Evolutionary conservation across 129 eudicot genomes (phyloP), one percentile per base, ranked within the genome.

Genomic region (Saposhnikovia divaricata): DNA sequence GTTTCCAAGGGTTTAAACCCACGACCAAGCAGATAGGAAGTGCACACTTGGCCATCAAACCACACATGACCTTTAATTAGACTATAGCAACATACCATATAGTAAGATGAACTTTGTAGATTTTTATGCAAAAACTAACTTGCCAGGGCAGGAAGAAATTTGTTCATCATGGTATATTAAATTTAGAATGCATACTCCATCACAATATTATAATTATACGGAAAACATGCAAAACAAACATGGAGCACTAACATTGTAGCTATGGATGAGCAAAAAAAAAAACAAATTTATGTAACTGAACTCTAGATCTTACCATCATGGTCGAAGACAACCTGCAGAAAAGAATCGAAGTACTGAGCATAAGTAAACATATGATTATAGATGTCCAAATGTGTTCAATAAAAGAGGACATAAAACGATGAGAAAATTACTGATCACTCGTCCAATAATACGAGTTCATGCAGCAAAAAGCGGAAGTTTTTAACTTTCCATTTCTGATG

Each of bases 281-380:
- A 48, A 77, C 75, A 25, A 71, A 72, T 75, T 75, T 71, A 83
- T 25, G 77, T 79, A 51, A 65, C 74, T 48, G 63, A 81, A 85
- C 46, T 40, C 51, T 80, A 82, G 81, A 69, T 76, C 93, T 89
- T 86, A 94, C 98, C 98, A 82, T 90, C 93, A 81, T 94, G 96
- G 80, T 94, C 98, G 79, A 94, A 94, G 83, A 94, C 96, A 86
- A 94, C 97, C 98, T 94, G 98, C 89, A 86, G 14, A 78, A 74
- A 75, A 81, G 51, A 73, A 73, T 3, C 4, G 2, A 80, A 38
- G 79, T 44, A 65, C 21, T 73, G 61, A 40, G 74, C 21, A 77
- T 78, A 70, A 83, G 82, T 77, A 23, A 43, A 77, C 75, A n/a
- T 46, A 50, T 46, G 81, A 82, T 78, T 31, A 44, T n/a, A 75